These are phyloP conservation scores for Amanita inopinata DNA, from an alignment of 768 basidiomycete species.

Conservation along the genomic window DNA sequence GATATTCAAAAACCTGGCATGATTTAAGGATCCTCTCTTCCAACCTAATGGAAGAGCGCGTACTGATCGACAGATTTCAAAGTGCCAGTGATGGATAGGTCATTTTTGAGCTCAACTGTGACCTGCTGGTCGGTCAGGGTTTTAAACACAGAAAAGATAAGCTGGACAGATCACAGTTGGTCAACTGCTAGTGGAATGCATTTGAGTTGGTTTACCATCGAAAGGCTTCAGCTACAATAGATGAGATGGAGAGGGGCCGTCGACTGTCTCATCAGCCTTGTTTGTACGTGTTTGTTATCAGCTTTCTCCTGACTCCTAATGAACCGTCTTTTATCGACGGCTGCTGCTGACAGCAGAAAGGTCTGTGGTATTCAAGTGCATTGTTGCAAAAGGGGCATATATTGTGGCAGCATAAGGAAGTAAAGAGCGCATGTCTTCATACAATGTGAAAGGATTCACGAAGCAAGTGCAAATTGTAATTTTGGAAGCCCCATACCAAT, in stretches of 20 bases:
- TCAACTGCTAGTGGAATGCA: background rate
- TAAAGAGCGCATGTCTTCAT: conserved; percentile 6
- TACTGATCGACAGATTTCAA: conserved; percentile 98
- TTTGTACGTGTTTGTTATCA: conserved; percentile 2
- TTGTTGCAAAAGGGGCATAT: conserved; percentile 2
- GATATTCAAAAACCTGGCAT: conserved; percentile 82
- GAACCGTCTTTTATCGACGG: too few relatives aligned
- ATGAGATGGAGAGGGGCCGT: too few relatives aligned
- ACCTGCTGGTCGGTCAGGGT: conserved; percentile 96
- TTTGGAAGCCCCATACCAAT: conserved; percentile 15
- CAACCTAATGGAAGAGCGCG: conserved; percentile 19
- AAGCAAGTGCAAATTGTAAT: conserved; percentile 7
- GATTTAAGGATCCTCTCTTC: conserved; percentile 6
- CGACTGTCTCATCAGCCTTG: too few relatives aligned
- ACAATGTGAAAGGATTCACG: conserved; percentile 2
- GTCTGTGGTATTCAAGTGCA: background rate
- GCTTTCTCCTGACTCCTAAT: background rate
- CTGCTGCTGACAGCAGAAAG: too few relatives aligned
- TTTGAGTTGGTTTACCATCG: conserved; percentile 1
- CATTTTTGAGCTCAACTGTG: conserved; percentile 97
- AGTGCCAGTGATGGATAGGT: conserved; percentile 90
- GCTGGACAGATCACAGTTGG: conserved; percentile 30
- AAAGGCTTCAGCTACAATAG: too few relatives aligned
- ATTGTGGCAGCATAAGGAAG: conserved; percentile 1
- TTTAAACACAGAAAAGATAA: conserved; percentile 98